Conservation (phyloP, 169 alveolate genomes). For the Plasmodium ovale region DNA sequence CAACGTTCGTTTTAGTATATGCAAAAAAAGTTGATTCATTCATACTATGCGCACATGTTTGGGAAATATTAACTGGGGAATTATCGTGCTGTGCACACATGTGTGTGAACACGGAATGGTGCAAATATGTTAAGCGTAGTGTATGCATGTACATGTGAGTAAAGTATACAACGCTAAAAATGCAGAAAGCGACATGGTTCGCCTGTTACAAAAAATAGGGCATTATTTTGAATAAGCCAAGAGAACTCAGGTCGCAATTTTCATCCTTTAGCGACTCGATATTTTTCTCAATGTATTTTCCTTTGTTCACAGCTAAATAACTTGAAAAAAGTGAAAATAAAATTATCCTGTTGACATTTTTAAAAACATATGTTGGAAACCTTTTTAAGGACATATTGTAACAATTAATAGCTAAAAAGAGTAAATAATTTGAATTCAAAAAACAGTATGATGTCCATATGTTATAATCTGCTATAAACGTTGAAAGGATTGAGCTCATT, state of each 20-base stretch:
- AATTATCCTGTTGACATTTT: conserved; percentile 25
- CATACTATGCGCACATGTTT: too few species aligned
- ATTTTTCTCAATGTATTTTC: conserved; percentile 59
- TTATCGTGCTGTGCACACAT: too few species aligned
- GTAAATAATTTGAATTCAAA: conserved; percentile 34
- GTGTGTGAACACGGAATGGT: too few species aligned
- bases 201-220: conserved; percentile 44
- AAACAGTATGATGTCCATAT: conserved; percentile 63
- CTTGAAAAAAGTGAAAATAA: conserved; percentile 44
- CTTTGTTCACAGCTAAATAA: conserved; percentile 58
- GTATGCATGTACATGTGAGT: too few species aligned
- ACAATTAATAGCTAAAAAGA: conserved; percentile 36
- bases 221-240: conserved; percentile 19
- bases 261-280: conserved; percentile 30
- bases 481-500: conserved; percentile 25
- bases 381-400: conserved; percentile 21
- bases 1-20: too few species aligned
- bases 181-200: not conserved
- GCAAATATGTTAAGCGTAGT: too few species aligned
- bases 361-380: conserved; percentile 35
- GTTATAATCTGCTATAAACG: conserved; percentile 40
- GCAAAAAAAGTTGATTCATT: too few species aligned
- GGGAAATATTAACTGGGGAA: too few species aligned
- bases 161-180: too few species aligned
- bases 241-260: not conserved